Evolutionary conservation across 495 filamentous ascomycete genomes (phyloP), one percentile per base, ranked within the genome.

Genomic region (Annulohypoxylon moriforme): DNA sequence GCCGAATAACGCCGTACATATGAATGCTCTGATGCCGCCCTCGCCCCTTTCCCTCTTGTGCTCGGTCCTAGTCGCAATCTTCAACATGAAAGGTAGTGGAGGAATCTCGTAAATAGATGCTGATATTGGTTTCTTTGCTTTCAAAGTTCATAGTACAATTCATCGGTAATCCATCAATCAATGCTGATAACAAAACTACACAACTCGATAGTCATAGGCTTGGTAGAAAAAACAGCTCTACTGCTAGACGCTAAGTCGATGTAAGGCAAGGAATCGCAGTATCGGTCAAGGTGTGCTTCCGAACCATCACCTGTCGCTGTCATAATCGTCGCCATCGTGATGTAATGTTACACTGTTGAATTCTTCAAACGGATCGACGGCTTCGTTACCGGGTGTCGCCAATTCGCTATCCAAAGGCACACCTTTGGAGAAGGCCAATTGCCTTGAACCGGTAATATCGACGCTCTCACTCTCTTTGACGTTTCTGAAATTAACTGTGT

Each of bases 291-390:
- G 42, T 22, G 34, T 63, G 42, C 16, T 67, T 40, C 11, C 13
- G 27, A 47, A 65, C 38, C 6, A 68, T 71, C 42, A 68, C 62
- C 62, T 67, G 8, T 70, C 65, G 60, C 70, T 80, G 40, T 68
- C 75, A 56, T 80, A 79, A 66, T 90, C 89, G 62, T 98, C 95
- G 10, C 93, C 96, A 61, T 98, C 96, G 83, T 99, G 96, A 80
- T 97, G 94, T 64, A 99, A 87, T 67, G 96, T 99, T 33, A 99
- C 96, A 75, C 93, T 97, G 81, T 99, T 99, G 79, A 99, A 99
- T 78, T 98, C 96, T 79, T 97, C 93, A 77, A 99, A 99, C 11
- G 96, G 96, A 86, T 99, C 96, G n/a, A 88, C 86, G 62, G 90
- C 80, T 76, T 97, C 94, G 36, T 85, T 92, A 36, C 91, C 93